Evolutionary conservation across 75 land plant species (phyloP), one percentile per base, ranked within the genome.

Genomic region (Picea glauca): DNA sequence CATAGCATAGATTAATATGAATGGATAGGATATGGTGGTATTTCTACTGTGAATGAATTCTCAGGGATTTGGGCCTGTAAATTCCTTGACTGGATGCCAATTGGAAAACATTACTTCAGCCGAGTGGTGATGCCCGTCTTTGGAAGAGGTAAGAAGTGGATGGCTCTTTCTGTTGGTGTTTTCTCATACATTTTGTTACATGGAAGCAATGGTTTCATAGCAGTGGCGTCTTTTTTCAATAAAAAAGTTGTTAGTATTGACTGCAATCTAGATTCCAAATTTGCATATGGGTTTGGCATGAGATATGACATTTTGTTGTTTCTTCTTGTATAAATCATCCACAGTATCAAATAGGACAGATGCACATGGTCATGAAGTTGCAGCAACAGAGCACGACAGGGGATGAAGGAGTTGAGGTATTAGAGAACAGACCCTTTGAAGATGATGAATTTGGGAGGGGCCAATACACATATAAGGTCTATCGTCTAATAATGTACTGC

Each of bases 101-200:
- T 50, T 50, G 62, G 62, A n/a, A 4, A 60, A 18, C 21, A 18
- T 60, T 17, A 18, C n/a, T 18, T n/a, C 62, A 91, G 93, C 74
- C 93, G 93, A 35, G 88, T 91, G 81, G 87, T 91, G 26, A 91
- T 91, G 93, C 93, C 93, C 23, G 80, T 84, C 91, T 8, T 21
- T 91, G 76, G 91, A 89, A 87, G 93, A 91, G 93, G 93, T 89
- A 84, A 89, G 93, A 87, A 84, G 79, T 12, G 5, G 26, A 14
- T 23, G 57, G 63, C 43, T 76, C 61, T 76, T 21, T 38, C 73
- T 6, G 58, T 68, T 66, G 30, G 31, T 60, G 62, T 61, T 43
- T 82, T 46, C 13, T 35, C 38, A 17, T 9, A 50, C 56, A 50
- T 50, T 50, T 2, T 66, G 32, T 31, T 77, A 26, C 43, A 78